Evolutionary conservation across 805 yeast species (phyloP).

Genomic region (Kazachstania kunashirensis): DNA sequence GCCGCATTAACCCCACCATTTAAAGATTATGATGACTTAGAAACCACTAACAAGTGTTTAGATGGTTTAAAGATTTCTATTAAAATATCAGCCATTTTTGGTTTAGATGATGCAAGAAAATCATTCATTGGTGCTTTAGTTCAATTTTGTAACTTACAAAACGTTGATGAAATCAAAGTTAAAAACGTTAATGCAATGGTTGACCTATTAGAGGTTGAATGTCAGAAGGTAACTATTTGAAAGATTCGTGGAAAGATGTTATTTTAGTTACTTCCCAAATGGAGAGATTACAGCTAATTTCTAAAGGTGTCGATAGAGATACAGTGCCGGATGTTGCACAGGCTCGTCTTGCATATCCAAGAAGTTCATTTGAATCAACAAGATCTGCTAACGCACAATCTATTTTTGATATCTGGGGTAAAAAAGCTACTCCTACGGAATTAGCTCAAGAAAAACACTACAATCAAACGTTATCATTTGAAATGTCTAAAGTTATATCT

Average conservation of each 20-base stretch:
- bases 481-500: slow-evolving; percentile 46
- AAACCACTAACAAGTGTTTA: slow-evolving; percentile 56
- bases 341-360: slow-evolving; percentile 53
- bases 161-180: slow-evolving; percentile 61
- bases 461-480: slow-evolving; percentile 55
- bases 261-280: slow-evolving; percentile 78
- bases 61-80: slow-evolving; percentile 82
- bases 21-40: slow-evolving; percentile 74
- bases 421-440: slow-evolving; percentile 49
- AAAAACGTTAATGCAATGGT: slow-evolving; percentile 79
- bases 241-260: slow-evolving; percentile 75
- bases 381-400: slow-evolving; percentile 31
- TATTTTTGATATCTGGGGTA: slow-evolving; percentile 50
- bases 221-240: slow-evolving; percentile 65
- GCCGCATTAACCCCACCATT: slow-evolving; percentile 94
- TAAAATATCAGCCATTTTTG: slow-evolving; percentile 75
- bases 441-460: slow-evolving; percentile 61
- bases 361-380: slow-evolving; percentile 45
- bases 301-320: slow-evolving; percentile 78
- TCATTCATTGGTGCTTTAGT: slow-evolving; percentile 86
- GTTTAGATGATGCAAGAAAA: slow-evolving; percentile 71
- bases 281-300: slow-evolving; percentile 79
- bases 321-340: slow-evolving; percentile 76
- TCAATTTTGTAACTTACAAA: slow-evolving; percentile 74
- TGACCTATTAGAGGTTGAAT: slow-evolving; percentile 66